Conservation (phyloP, 768 basidiomycete species). For the Termitomyces sp. region DNA sequence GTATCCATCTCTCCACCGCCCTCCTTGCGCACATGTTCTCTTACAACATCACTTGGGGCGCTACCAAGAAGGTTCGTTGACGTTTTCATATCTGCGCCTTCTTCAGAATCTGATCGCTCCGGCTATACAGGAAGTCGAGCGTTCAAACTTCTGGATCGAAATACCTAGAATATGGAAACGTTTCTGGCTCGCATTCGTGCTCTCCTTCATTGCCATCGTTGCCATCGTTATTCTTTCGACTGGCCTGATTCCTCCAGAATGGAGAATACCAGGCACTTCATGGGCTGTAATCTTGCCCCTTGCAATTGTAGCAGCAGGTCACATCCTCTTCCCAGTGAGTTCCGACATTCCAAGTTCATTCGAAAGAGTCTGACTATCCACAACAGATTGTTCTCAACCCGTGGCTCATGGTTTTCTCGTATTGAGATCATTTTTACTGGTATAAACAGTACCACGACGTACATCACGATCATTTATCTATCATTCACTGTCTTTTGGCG, state of each 20-base stretch:
- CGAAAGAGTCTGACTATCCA: background rate
- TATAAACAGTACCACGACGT: background rate
- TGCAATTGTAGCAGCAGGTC: constrained; percentile 62
- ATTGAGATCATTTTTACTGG: constrained; percentile 25
- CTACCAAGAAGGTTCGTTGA: constrained; percentile 58
- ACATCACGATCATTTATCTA: constrained; percentile 4
- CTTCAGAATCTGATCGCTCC: no score
- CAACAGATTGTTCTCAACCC: constrained; percentile 79
- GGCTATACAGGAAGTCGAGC: constrained; percentile 68
- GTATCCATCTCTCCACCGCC: constrained; percentile 64
- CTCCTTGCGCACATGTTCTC: constrained; percentile 71
- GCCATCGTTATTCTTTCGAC: constrained; percentile 58
- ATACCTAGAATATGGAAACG: constrained; percentile 81
- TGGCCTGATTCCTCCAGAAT: constrained; percentile 55
- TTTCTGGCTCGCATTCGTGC: constrained; percentile 64
- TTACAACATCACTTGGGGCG: constrained; percentile 77
- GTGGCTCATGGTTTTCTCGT: constrained; percentile 84
- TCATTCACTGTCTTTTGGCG: constrained; percentile 9
- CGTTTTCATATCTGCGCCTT: constrained; percentile 1
- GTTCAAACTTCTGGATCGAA: constrained; percentile 89
- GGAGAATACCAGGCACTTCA: constrained; percentile 58
- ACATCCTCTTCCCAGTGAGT: constrained; percentile 75
- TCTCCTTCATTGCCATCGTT: constrained; percentile 51
- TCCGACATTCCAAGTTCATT: background rate
- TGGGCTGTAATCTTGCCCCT: constrained; percentile 82